These are phyloP conservation scores for Serendipita sp. DNA, from an alignment of 768 basidiomycete genomes.

Conservation along the genomic window DNA sequence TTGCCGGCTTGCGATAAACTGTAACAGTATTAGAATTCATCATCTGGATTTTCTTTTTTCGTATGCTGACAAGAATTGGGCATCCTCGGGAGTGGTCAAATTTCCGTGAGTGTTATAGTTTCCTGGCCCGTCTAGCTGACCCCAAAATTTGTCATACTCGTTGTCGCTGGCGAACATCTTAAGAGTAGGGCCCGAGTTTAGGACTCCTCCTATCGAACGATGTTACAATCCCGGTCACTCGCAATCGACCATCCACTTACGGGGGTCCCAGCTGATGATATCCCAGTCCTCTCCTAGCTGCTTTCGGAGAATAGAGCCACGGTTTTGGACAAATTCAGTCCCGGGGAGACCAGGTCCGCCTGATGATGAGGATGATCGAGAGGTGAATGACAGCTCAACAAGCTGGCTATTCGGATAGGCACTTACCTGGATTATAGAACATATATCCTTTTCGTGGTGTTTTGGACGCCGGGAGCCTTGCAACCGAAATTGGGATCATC, in stretches of 20 bases:
- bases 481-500: not conserved
- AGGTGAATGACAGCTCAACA: no score
- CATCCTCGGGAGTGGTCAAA: not conserved
- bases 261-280: not conserved
- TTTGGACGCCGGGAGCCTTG: not conserved
- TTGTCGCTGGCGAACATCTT: not conserved
- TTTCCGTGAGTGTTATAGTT: not conserved
- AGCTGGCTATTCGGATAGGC: not conserved
- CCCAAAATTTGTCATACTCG: not conserved
- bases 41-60: not conserved
- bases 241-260: not conserved
- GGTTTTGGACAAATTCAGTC: not conserved
- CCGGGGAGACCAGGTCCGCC: not conserved
- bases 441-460: not conserved
- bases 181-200: not conserved
- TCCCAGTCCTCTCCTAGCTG: not conserved
- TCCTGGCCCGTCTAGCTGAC: not conserved
- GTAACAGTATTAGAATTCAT: not conserved
- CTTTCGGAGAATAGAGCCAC: not conserved
- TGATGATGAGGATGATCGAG: not conserved
- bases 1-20: not conserved
- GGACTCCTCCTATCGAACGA: not conserved
- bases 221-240: not conserved
- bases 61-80: not conserved
- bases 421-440: conserved; percentile 5